Evolutionary conservation across 2,329 filamentous ascomycete genomes (phyloP).

Genomic region (Aspergillus tubingensis): DNA sequence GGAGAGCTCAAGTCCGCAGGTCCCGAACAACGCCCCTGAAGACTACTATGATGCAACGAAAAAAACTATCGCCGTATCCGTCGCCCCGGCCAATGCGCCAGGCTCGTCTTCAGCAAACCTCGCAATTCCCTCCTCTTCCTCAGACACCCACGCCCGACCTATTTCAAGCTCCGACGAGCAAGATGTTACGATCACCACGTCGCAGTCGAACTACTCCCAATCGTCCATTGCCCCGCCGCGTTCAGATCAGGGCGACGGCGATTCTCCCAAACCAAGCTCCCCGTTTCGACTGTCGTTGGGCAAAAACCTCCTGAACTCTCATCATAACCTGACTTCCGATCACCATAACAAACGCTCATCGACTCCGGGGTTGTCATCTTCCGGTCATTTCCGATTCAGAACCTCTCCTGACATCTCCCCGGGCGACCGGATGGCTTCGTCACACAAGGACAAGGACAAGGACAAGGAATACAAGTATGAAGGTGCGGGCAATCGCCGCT

Average conservation of each 20-base stretch:
- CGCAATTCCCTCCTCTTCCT: constrained; percentile 26
- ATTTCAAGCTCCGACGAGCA: constrained; percentile 36
- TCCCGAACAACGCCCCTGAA: constrained; percentile 26
- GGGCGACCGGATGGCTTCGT: constrained; percentile 24
- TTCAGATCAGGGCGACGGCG: constrained; percentile 29
- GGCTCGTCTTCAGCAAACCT: constrained; percentile 34
- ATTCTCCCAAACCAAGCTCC: constrained; percentile 36
- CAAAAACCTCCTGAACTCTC: constrained; percentile 29
- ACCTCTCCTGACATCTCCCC: constrained; percentile 31
- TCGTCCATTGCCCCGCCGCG: constrained; percentile 23
- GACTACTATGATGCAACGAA: constrained; percentile 27
- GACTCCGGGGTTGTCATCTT: constrained; percentile 26
- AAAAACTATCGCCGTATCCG: constrained; percentile 20
- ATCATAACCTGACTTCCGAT: constrained; percentile 27
- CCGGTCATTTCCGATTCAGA: constrained; percentile 31
- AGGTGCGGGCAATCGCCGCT: constrained; percentile 23
- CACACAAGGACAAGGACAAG: constrained; percentile 30
- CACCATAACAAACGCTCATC: constrained; percentile 30
- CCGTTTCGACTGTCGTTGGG: constrained; percentile 41
- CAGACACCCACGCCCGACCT: constrained; percentile 31
- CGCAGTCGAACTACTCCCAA: constrained; percentile 32
- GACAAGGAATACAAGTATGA: constrained; percentile 30
- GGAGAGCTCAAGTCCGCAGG: constrained; percentile 20
- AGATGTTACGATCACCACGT: constrained; percentile 24
- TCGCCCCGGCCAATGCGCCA: constrained; percentile 24